Evolutionary conservation across 2,329 filamentous ascomycete genomes (phyloP), one percentile per base, ranked within the genome.

Genomic region (Orbilia blumenaviensis): DNA sequence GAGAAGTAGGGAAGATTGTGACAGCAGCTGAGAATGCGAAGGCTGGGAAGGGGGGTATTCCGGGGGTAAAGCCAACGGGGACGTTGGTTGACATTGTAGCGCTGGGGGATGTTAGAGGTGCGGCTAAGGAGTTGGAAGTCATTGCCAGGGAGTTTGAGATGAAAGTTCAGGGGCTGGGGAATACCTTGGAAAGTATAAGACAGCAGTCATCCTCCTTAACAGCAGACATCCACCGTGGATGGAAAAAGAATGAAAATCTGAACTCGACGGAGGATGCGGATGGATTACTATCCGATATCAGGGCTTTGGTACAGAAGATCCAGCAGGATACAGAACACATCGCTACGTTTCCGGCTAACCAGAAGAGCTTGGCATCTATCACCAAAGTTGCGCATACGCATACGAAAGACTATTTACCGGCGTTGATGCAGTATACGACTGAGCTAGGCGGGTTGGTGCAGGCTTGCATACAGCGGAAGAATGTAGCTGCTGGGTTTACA

Each of bases 261-360:
- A 61, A 75, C n/a, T 72, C 62, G 18, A 86, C 88, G 56, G 91
- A 94, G 78, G n/a, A n/a, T n/a, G 87, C 91, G 3, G 83, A 85
- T 21, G 89, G 91, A 77, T 85, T 97, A 5, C 85, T 95, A 58
- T 88, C 93, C 77, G 95, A 98, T 81, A 93, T 98, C 46, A 90
- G 94, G 81, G 91, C 92, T 0, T 86, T 98, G 66, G 90, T 90
- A 61, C 93, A 89, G 80, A 97, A 97, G 83, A 91, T 99, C 58
- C 89, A 90, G 54, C 92, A 90, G 4, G 95, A 98, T 82, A 92
- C 93, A 81, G 90, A 93, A 79, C 90, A 92, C 78, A 89, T 93
- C 9, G 85, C 93, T 48, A 86, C 87, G 4, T 90, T 93, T 78
- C 85, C 88, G 0, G 88, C 88, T 78, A 89, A 89, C 42, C 85